Evolutionary conservation across 2,329 filamentous ascomycete genomes (phyloP).

Genomic region (Chaetomiaceae sp.): DNA sequence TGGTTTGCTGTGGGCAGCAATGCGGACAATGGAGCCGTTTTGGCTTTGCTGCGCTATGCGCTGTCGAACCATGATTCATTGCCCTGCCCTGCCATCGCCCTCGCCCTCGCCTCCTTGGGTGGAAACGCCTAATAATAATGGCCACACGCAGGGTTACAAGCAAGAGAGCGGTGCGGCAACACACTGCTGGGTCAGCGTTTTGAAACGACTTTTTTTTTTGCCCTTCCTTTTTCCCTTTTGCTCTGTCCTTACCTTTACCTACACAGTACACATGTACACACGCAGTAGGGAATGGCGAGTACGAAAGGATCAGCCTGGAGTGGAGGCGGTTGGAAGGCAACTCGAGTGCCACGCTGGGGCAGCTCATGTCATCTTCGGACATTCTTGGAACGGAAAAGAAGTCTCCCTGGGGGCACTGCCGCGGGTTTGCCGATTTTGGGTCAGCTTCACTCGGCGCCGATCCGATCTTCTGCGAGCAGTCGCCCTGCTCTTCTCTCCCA

Average conservation of each 20-base stretch:
- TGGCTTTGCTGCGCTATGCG: conserved; percentile 2
- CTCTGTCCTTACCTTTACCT: background rate
- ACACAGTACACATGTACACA: too few species aligned
- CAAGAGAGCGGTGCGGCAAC: background rate
- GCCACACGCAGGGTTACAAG: conserved; percentile 2
- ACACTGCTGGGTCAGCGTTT: background rate
- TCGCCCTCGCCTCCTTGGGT: conserved; percentile 2
- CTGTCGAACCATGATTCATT: conserved; percentile 15
- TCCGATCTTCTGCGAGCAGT: conserved; percentile 12
- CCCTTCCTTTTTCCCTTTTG: too few species aligned
- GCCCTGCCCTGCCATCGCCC: background rate
- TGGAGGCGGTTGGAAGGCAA: background rate
- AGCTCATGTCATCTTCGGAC: conserved; percentile 13
- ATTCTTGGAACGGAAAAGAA: conserved; percentile 12
- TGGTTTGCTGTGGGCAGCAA: background rate
- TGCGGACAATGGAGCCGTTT: background rate
- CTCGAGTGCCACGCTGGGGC: conserved; percentile 12
- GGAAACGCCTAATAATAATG: conserved; percentile 6
- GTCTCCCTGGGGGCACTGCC: background rate
- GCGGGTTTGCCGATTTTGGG: background rate
- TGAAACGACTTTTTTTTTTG: background rate
- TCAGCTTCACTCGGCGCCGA: conserved; percentile 7
- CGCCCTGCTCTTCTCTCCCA: too few species aligned
- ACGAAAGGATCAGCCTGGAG: background rate
- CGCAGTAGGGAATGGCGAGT: too few species aligned